Evolutionary conservation across 495 filamentous ascomycete species (phyloP).

Genomic region (Ascobolus immersus): DNA sequence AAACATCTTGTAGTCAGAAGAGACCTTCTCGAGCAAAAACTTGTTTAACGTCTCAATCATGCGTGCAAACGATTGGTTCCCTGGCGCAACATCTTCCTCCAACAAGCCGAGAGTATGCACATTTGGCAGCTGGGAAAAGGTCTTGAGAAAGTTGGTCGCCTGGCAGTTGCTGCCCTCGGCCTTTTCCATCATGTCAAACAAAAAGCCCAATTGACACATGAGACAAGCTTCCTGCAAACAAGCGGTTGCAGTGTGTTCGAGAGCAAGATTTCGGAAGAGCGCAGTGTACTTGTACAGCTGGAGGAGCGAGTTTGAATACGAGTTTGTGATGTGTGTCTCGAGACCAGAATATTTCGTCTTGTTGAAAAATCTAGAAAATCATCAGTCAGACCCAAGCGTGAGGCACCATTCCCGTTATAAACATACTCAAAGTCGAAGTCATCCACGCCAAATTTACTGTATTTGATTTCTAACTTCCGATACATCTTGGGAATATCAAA

Average conservation of each 20-base stretch:
- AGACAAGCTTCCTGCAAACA: constrained; percentile 65
- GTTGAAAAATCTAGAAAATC: constrained; percentile 51
- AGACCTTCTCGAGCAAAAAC: constrained; percentile 48
- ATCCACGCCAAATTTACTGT: constrained; percentile 87
- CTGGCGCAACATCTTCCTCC: constrained; percentile 56
- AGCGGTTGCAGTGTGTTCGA: constrained; percentile 65
- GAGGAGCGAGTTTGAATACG: constrained; percentile 78
- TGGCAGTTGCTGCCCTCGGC: constrained; percentile 81
- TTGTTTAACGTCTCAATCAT: constrained; percentile 57
- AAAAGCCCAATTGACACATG: constrained; percentile 78
- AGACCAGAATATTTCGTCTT: constrained; percentile 70
- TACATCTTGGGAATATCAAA: constrained; percentile 62
- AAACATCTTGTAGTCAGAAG: constrained; percentile 37
- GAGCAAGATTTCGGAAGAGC: constrained; percentile 59
- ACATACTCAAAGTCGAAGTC: constrained; percentile 88
- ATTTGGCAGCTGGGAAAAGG: constrained; percentile 25
- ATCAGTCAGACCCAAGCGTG: neutral
- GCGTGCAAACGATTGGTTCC: constrained; percentile 32
- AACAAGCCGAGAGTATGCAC: constrained; percentile 46
- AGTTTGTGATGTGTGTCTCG: constrained; percentile 88
- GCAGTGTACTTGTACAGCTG: constrained; percentile 82
- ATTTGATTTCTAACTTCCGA: constrained; percentile 80
- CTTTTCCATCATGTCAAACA: constrained; percentile 96
- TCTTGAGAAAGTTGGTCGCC: constrained; percentile 85
- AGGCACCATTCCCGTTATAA: neutral